Evolutionary conservation across 768 basidiomycete genomes (phyloP).

Genomic region (Psilocybe sp.): DNA sequence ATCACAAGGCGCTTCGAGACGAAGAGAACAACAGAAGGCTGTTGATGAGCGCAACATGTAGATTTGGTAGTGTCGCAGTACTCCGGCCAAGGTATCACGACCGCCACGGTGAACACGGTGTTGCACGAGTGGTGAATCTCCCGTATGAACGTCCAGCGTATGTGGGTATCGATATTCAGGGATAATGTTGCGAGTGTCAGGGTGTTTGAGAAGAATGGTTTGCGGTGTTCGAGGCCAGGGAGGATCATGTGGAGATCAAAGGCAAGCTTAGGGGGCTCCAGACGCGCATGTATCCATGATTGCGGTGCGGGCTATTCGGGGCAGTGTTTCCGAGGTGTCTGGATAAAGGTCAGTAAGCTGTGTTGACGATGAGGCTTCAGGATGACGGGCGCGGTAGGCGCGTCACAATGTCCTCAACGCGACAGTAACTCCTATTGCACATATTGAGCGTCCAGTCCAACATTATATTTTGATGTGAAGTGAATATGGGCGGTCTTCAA

Average conservation of each 20-base stretch:
- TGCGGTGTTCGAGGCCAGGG: constrained; percentile 13
- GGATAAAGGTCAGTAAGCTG: no score
- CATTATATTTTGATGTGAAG: no score
- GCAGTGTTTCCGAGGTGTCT: background rate
- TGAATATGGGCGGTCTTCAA: no score
- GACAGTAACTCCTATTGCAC: no score
- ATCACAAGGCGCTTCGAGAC: constrained; percentile 29
- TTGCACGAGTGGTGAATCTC: constrained; percentile 61
- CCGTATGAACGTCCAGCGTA: constrained; percentile 52
- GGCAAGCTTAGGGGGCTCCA: constrained; percentile 19
- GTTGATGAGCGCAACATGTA: constrained; percentile 16
- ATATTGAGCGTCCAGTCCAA: no score
- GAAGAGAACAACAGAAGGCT: constrained; percentile 35
- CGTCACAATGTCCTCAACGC: no score
- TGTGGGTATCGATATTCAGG: constrained; percentile 41
- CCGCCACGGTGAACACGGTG: constrained; percentile 53
- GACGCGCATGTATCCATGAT: background rate
- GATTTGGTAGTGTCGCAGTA: constrained; percentile 61
- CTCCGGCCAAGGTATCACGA: constrained; percentile 74
- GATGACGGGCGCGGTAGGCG: no score
- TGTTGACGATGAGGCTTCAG: no score
- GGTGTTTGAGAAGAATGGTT: constrained; percentile 46
- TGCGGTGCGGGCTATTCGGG: background rate
- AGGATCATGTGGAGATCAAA: constrained; percentile 15
- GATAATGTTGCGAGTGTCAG: constrained; percentile 60